Evolutionary conservation across 139 green algal genomes (phyloP).

Genomic region (Volvox reticuliferus): DNA sequence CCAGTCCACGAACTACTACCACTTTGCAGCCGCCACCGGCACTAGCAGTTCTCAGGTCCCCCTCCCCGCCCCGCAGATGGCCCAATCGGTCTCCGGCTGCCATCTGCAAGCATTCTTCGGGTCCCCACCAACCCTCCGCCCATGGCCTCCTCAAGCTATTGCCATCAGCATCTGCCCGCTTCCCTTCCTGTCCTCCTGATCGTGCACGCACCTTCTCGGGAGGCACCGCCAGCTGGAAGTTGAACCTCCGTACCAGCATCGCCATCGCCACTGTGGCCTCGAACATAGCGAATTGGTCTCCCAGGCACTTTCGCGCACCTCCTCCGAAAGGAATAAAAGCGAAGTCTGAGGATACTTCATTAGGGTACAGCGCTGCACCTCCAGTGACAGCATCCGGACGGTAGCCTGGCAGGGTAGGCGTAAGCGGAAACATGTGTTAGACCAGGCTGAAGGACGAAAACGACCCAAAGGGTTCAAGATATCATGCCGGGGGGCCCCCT

Average conservation of each 20-base stretch:
- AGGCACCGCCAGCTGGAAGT: constrained; percentile 64
- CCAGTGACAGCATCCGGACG: constrained; percentile 72
- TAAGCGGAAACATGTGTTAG: too few relatives aligned
- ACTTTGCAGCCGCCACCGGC: too few relatives aligned
- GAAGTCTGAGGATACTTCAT: constrained; percentile 96
- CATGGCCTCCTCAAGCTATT: not conserved
- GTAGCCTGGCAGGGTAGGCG: constrained; percentile 59
- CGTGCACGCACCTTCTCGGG: constrained; percentile 40
- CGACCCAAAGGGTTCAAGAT: too few relatives aligned
- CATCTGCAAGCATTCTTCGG: not conserved
- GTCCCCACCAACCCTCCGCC: not conserved
- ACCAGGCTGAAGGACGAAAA: too few relatives aligned
- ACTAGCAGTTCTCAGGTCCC: not conserved
- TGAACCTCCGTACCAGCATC: constrained; percentile 91
- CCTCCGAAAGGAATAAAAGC: constrained; percentile 98
- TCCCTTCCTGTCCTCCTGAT: not conserved
- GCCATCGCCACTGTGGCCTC: constrained; percentile 86
- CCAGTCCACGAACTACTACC: not conserved
- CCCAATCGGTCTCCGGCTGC: not conserved
- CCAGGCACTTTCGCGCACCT: constrained; percentile 96
- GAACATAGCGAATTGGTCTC: constrained; percentile 98
- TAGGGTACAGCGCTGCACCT: constrained; percentile 87
- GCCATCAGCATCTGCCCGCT: not conserved
- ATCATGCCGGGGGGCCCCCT: too few relatives aligned
- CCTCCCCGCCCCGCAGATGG: too few relatives aligned